These are phyloP conservation scores for Dendryphion nanum DNA, from an alignment of 2,329 filamentous ascomycete genomes.

Conservation along the genomic window DNA sequence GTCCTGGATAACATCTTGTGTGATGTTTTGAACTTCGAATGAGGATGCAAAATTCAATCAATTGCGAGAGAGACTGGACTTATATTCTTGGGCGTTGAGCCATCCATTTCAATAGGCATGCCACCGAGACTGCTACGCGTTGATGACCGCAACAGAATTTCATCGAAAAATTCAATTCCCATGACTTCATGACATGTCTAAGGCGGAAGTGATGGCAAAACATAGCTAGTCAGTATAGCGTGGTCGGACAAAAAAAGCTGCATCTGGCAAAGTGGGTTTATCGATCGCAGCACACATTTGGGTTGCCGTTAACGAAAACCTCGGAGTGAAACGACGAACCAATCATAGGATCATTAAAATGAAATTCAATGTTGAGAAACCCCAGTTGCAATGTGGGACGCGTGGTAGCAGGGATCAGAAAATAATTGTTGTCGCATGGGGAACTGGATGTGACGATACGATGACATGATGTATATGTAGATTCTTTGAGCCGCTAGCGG, in stretches of 20 bases:
- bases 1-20: conserved; percentile 40
- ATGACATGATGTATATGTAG: conserved; percentile 26
- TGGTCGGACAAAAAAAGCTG: too few species aligned
- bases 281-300: too few species aligned
- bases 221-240: too few species aligned
- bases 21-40: conserved; percentile 5
- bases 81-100: neutral
- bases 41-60: conserved; percentile 1
- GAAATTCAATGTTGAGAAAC: too few species aligned
- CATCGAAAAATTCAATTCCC: conserved; percentile 7
- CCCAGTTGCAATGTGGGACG: too few species aligned
- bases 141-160: conserved; percentile 20
- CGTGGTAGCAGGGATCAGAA: conserved; percentile 6
- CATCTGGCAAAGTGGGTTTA: too few species aligned
- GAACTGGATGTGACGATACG: conserved; percentile 26
- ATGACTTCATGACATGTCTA: conserved; percentile 38
- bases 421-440: neutral
- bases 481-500: conserved; percentile 21
- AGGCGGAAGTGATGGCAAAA: conserved; percentile 27
- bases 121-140: conserved; percentile 6
- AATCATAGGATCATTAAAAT: too few species aligned
- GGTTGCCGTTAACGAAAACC: too few species aligned
- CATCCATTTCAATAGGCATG: too few species aligned
- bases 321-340: too few species aligned
- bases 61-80: neutral